phyloP scores from a whole-genome alignment of 306 rosid genomes.

The Vigna mungo region DNA sequence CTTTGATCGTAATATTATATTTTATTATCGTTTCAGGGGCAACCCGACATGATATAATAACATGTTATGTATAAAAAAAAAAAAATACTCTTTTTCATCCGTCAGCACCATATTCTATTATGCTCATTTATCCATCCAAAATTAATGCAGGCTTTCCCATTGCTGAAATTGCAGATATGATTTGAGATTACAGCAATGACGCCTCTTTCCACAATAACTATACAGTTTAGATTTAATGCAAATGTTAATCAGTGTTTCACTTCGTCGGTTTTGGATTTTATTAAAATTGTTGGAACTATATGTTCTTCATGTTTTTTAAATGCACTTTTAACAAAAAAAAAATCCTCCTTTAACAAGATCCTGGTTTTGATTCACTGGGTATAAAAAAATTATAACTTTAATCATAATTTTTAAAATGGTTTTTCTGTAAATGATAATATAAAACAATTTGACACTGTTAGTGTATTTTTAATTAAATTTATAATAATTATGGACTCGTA shows the following conservation, averaged over 20 bases:
- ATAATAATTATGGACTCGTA: background rate
- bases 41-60: constrained; percentile 48
- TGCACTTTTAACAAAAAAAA: too few relatives aligned
- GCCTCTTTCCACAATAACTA: background rate
- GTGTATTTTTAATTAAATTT: background rate
- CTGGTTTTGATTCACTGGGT: too few relatives aligned
- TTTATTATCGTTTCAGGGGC: constrained; percentile 32
- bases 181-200: background rate
- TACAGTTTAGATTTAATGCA: background rate
- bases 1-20: constrained; percentile 31
- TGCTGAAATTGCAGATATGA: background rate
- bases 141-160: constrained; percentile 19
- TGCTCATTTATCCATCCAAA: constrained; percentile 37
- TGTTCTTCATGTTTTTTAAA: too few relatives aligned
- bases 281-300: too few relatives aligned
- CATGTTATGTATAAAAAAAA: background rate
- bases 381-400: too few relatives aligned
- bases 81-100: constrained; percentile 7
- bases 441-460: background rate
- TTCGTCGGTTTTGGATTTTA: too few relatives aligned
- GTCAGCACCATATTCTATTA: constrained; percentile 6
- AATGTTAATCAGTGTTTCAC: too few relatives aligned
- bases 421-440: background rate
- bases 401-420: background rate
- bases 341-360: too few relatives aligned